These are phyloP conservation scores for Groenewaldozyma sp. DNA, from an alignment of 1,139 yeast genomes.

Conservation along the genomic window DNA sequence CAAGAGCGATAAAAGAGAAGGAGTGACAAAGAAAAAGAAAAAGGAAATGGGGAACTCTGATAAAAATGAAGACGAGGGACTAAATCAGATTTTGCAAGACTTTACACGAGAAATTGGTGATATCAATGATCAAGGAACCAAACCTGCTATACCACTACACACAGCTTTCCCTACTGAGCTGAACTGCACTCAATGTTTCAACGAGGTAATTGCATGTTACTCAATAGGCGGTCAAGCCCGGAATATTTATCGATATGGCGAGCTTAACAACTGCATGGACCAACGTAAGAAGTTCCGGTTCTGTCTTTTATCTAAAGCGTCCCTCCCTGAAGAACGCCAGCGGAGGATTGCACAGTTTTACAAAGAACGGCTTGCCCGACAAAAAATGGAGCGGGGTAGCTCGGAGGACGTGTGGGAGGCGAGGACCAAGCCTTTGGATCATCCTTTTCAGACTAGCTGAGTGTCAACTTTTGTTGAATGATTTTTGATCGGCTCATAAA, in stretches of 20 bases:
- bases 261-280: conserved; percentile 57
- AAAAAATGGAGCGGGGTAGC: conserved; percentile 47
- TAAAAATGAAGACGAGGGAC: no score
- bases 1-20: no score
- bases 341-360: conserved; percentile 56
- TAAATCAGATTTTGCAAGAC: no score
- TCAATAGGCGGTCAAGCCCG: conserved; percentile 84
- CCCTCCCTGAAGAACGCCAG: conserved; percentile 41
- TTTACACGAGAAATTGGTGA: no score
- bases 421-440: conserved; percentile 32
- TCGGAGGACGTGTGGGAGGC: conserved; percentile 78
- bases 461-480: no score
- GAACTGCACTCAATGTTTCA: conserved; percentile 75
- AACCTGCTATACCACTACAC: background rate
- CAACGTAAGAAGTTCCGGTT: conserved; percentile 74
- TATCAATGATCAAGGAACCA: no score
- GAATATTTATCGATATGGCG: conserved; percentile 74
- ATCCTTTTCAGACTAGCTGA: no score
- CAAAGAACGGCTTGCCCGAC: conserved; percentile 49
- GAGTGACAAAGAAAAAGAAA: no score
- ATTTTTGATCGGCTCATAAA: no score
- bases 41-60: no score
- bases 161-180: conserved; percentile 33
- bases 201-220: conserved; percentile 76
- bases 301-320: conserved; percentile 54